These are phyloP conservation scores for Salvia miltiorrhiza DNA, from an alignment of 257 asterid genomes.

Conservation along the genomic window DNA sequence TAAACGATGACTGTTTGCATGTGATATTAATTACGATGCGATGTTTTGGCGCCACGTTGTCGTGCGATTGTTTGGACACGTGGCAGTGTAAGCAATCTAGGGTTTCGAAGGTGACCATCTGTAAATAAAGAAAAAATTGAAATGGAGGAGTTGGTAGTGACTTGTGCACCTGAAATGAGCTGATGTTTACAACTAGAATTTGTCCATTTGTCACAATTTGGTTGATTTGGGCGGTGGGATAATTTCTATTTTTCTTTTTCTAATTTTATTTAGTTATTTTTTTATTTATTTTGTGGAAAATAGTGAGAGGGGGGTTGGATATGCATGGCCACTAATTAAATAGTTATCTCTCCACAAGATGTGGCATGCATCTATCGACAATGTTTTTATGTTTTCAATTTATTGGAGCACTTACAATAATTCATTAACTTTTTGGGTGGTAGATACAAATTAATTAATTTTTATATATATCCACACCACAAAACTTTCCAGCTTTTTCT, in stretches of 20 bases:
- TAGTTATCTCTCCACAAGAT: neutral
- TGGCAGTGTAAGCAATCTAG: conserved; percentile 18
- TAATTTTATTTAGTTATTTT: no score
- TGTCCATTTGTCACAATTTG: neutral
- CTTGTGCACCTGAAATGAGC: neutral
- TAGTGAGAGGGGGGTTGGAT: no score
- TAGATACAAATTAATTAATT: neutral
- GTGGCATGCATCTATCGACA: neutral
- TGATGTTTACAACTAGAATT: conserved; percentile 22
- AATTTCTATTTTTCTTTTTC: neutral
- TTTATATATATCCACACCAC: neutral
- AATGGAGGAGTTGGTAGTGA: conserved; percentile 20
- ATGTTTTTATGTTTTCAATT: neutral
- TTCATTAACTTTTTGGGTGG: neutral
- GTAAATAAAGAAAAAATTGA: neutral
- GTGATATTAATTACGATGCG: neutral
- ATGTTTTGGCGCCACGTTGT: conserved; percentile 24
- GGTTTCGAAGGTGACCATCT: conserved; percentile 22
- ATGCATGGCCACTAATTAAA: neutral
- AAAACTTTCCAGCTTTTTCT: no score
- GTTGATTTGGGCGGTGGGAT: conserved; percentile 39
- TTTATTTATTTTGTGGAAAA: no score
- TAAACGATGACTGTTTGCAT: neutral
- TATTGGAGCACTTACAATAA: neutral
- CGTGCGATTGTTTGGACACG: conserved; percentile 19